These are phyloP conservation scores for Drechslera avenae DNA, from an alignment of 2,329 filamentous ascomycete species.

Conservation along the genomic window DNA sequence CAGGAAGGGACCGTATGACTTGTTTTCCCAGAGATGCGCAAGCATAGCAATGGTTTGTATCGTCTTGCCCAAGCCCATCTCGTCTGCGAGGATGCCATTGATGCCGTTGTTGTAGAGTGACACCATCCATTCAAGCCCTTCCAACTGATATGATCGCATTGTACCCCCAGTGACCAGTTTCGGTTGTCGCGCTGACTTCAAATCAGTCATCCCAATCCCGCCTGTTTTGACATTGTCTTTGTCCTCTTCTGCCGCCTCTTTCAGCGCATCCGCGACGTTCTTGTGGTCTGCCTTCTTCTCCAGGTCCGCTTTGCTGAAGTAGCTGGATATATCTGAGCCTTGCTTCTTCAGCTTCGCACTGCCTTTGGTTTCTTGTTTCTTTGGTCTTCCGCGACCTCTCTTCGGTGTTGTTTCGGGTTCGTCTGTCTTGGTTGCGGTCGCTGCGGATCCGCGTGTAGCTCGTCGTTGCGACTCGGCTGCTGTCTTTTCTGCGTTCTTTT, in stretches of 20 bases:
- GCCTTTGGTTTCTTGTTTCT: slow-evolving; percentile 42
- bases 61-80: slow-evolving; percentile 94
- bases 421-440: slow-evolving; percentile 22
- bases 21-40: slow-evolving; percentile 84
- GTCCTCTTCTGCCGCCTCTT: slow-evolving; percentile 62
- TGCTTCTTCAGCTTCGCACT: slow-evolving; percentile 49
- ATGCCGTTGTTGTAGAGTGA: slow-evolving; percentile 85
- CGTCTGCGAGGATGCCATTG: slow-evolving; percentile 88
- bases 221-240: slow-evolving; percentile 63
- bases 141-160: slow-evolving; percentile 93
- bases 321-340: slow-evolving; percentile 60
- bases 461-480: slow-evolving; percentile 54
- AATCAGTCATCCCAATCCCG: slow-evolving; percentile 67
- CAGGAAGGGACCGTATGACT: slow-evolving; percentile 85
- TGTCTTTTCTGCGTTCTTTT: slow-evolving; percentile 54
- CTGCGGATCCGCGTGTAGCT: slow-evolving; percentile 50
- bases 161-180: slow-evolving; percentile 82
- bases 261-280: slow-evolving; percentile 62
- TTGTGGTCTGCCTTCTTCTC: slow-evolving; percentile 59
- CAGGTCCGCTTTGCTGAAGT: slow-evolving; percentile 65
- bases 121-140: slow-evolving; percentile 91
- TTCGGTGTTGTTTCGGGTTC: slow-evolving; percentile 25
- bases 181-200: slow-evolving; percentile 84
- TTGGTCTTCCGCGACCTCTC: slow-evolving; percentile 47
- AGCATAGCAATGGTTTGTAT: slow-evolving; percentile 88